Percentiles rank a stretch among this genome's conserved stretches.
These are phyloP conservation scores for Eucalyptus cloeziana DNA, from an alignment of 345 rosid genomes.

Conservation along the genomic window DNA sequence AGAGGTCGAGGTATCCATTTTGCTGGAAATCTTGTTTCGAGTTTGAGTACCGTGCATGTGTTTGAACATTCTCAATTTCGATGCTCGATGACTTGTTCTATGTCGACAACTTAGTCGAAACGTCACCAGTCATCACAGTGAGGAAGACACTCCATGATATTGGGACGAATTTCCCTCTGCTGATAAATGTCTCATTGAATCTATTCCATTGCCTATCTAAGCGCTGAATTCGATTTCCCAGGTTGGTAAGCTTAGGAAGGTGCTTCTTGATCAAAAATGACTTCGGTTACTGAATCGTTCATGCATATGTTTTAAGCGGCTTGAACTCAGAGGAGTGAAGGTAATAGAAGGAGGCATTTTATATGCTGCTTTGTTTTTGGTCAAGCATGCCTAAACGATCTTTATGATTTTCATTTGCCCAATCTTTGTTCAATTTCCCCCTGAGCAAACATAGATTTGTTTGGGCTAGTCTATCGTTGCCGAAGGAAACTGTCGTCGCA, in stretches of 20 bases:
- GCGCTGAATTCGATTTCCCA: neutral
- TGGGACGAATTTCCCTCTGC: neutral
- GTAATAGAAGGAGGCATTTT: neutral
- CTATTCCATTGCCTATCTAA: neutral
- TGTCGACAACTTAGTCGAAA: neutral
- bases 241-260: neutral
- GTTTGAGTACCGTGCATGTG: neutral
- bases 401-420: neutral
- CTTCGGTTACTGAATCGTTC: neutral
- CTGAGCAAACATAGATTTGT: neutral
- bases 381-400: neutral
- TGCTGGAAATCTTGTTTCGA: neutral
- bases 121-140: neutral
- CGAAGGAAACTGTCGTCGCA: neutral
- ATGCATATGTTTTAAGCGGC: neutral
- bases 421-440: neutral
- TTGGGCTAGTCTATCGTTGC: neutral
- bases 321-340: neutral
- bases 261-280: neutral
- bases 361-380: neutral
- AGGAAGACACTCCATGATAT: neutral
- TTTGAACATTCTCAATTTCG: neutral
- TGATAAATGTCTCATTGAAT: neutral
- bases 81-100: neutral
- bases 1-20: neutral